phyloP scores from a whole-genome alignment of 2,329 filamentous ascomycete species.

The Neospermospora avenae region DNA sequence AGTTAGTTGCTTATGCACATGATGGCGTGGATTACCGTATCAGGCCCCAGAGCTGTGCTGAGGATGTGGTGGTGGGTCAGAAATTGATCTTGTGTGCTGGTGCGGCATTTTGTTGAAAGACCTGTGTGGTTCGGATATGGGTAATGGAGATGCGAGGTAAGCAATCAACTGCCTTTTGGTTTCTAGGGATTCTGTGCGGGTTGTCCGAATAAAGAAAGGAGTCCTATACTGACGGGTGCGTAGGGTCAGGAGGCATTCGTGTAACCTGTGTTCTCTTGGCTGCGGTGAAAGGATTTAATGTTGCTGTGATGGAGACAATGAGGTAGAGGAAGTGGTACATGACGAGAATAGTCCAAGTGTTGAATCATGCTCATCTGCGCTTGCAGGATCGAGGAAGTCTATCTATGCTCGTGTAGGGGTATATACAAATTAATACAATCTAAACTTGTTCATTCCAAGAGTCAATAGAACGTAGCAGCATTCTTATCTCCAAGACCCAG shows the following conservation, averaged over 20 bases:
- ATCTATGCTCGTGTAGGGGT: background rate
- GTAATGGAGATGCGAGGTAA: background rate
- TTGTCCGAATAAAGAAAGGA: too few species aligned
- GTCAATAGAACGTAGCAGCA: constrained; percentile 43
- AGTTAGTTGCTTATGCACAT: background rate
- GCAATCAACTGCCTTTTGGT: background rate
- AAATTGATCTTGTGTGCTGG: background rate
- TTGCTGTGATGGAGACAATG: too few species aligned
- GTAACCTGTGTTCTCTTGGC: too few species aligned
- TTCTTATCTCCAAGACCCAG: constrained; percentile 48
- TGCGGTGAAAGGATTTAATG: too few species aligned
- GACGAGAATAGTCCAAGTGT: too few species aligned
- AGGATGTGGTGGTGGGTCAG: background rate
- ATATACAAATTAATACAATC: background rate
- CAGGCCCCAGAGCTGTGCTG: background rate
- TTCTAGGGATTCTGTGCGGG: background rate
- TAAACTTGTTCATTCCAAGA: background rate
- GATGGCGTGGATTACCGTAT: background rate
- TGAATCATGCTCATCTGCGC: too few species aligned
- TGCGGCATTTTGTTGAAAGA: background rate
- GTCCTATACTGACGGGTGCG: too few species aligned
- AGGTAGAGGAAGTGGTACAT: too few species aligned
- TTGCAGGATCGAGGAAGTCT: too few species aligned
- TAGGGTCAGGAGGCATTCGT: too few species aligned
- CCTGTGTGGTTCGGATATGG: background rate